Base-by-base conservation (phyloP, 1,284 basidiomycete species). In the Apiotrichum gamsii region DNA sequence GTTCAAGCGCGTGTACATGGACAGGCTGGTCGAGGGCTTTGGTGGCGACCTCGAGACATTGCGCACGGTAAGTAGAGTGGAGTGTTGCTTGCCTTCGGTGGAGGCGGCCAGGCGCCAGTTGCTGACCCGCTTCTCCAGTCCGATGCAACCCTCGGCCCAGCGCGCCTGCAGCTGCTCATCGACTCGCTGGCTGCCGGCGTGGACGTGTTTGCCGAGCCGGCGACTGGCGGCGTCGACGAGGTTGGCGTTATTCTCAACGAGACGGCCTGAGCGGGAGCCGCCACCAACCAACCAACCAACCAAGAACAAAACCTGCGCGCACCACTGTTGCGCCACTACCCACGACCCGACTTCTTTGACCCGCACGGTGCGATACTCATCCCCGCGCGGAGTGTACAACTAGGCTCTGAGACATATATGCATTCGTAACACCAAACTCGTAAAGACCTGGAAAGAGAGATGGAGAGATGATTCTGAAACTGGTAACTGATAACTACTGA, bases 1-100 rank as follows among this genome's bases (percentile, higher is more conserved):
- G 39, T 72, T 72, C 43, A 63, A 61, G 46, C 56, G 60, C 38
- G 62, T 72, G 34, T 72, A 70, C 51, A 72, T 72, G 69, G 69
- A 69, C 55, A 67, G 65, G 38, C 45, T 72, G 20, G 67, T 72
- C 9, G 60, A 70, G 51, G 70, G 64, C 1, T 72, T 72, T 39
- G 69, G 70, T 0, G 59, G 54, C 16, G 70, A 72, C 45, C 37
- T 72, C 54, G 70, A 72, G 50, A 60, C 62, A 42, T 51, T 72
- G 42, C 51, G 70, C 36, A 56, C 58, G 49, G 70, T 72, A 44
- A 55, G 69, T 59, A 4, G n/a, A n/a, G n/a, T n/a, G n/a, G n/a
- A n/a, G n/a, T n/a, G n/a, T n/a, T n/a, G n/a, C n/a, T n/a, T n/a
- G n/a, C n/a, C n/a, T n/a, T n/a, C n/a, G n/a, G n/a, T n/a, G n/a